Evolutionary conservation across 164 flowering plant genomes (phyloP), one percentile per base, ranked within the genome.

Genomic region (Hamamelis virginiana): DNA sequence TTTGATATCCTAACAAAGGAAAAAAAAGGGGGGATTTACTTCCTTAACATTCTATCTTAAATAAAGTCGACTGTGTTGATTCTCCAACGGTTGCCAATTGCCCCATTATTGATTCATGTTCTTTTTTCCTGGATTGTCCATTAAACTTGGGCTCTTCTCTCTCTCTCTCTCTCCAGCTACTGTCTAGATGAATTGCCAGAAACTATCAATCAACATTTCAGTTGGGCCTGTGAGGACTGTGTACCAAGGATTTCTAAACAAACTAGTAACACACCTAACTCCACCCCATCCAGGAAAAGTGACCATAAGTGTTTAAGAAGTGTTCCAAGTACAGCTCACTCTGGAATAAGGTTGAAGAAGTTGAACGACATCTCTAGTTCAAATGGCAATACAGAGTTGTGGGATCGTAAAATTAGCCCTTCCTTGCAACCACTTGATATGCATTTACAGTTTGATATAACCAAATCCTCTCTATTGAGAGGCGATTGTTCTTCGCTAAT

Each of bases 161-260:
- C 12, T 18, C 25, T 48, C 4, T 25, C 33, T 46, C 55, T 48
- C n/a, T 45, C 13, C 80, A 85, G 91, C 48, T 87, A 87, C 71
- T 85, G 89, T 67, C 66, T 79, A 51, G 76, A 77, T 51, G 61
- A 16, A 21, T 10, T 76, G 15, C 83, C 86, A 3, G 38, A 19
- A 69, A 26, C 41, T 48, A 69, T 76, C 10, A 67, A 71, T 43
- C 81, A 81, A 38, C 43, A 73, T 23, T 70, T 80, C 45, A 72
- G 11, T 5, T 87, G 89, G 89, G 50, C 59, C 41, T 87, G 91
- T 73, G 77, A 66, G 56, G 79, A 73, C 44, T 87, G 91, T 76
- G 66, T 46, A 50, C 64, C 73, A 41, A 72, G 62, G 66, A 43
- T 26, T 59, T 41, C 59, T 0, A 63, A 67, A 43, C 41, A 33